Evolutionary conservation across 768 basidiomycete species (phyloP).

Genomic region (Rhodotorula paludigena): DNA sequence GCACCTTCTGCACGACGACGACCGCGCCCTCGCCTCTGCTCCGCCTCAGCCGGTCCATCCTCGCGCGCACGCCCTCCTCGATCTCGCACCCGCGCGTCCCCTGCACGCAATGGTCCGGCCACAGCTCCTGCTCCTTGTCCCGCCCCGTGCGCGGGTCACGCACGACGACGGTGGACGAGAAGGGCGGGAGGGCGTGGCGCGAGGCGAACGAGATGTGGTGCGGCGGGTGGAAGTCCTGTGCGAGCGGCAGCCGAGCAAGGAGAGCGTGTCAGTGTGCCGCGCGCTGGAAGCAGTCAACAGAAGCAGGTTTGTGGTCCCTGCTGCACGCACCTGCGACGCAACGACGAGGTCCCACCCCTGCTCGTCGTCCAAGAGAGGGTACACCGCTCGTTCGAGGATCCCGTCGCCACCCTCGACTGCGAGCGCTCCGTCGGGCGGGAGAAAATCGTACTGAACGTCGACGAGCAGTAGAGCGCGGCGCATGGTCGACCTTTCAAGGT

Average conservation of each 20-base stretch:
- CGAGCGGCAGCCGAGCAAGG: neutral
- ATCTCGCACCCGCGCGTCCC: constrained; percentile 58
- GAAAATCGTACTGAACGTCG: constrained; percentile 81
- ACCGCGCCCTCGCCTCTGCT: constrained; percentile 24
- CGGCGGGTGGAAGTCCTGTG: constrained; percentile 51
- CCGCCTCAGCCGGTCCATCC: constrained; percentile 49
- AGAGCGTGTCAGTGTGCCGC: accelerated
- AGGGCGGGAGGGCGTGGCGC: constrained; percentile 52
- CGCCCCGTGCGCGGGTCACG: constrained; percentile 13
- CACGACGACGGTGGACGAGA: constrained; percentile 48
- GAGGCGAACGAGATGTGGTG: constrained; percentile 68
- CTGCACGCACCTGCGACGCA: constrained; percentile 47
- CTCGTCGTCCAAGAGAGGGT: constrained; percentile 54
- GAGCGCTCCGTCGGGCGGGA: constrained; percentile 61
- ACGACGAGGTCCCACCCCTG: constrained; percentile 48
- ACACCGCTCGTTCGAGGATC: constrained; percentile 56
- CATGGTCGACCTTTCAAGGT: neutral
- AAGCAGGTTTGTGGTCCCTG: neutral
- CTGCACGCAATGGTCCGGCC: constrained; percentile 76
- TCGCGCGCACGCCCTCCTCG: constrained; percentile 56
- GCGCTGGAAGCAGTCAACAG: neutral
- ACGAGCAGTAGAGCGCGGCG: constrained; percentile 50
- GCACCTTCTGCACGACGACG: constrained; percentile 45
- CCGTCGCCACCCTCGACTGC: constrained; percentile 61
- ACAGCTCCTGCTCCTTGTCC: constrained; percentile 58